A percentile compares a stretch with the other conserved stretches of the same genome.
Evolutionary conservation across 495 filamentous ascomycete species (phyloP).

Genomic region (Xylaria acuta): DNA sequence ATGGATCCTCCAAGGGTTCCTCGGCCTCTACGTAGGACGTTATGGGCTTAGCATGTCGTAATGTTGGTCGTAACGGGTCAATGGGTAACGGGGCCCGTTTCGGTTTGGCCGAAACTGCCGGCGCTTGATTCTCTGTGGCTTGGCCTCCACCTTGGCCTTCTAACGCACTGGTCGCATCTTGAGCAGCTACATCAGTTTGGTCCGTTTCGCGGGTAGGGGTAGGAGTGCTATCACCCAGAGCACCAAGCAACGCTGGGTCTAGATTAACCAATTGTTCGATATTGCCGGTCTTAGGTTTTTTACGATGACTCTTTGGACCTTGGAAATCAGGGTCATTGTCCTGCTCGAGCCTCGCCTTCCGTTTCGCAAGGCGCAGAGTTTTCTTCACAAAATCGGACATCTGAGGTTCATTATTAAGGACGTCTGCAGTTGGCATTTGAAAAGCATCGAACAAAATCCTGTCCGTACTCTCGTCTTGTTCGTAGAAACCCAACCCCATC

Average conservation of each 20-base stretch:
- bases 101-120: constrained; percentile 9
- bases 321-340: constrained; percentile 57
- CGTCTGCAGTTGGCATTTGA: constrained; percentile 50
- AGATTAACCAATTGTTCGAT: constrained; percentile 43
- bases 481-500: constrained; percentile 62
- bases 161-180: constrained; percentile 11
- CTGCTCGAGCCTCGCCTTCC: constrained; percentile 51
- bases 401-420: constrained; percentile 49
- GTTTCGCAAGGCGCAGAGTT: constrained; percentile 52
- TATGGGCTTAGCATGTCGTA: constrained; percentile 54
- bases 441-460: constrained; percentile 58
- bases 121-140: constrained; percentile 1
- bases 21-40: constrained; percentile 48
- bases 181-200: constrained; percentile 3
- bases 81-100: constrained; percentile 29
- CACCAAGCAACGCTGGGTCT: constrained; percentile 41
- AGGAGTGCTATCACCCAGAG: constrained; percentile 30
- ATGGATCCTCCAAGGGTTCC: constrained; percentile 44
- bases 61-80: constrained; percentile 43
- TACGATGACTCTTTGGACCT: constrained; percentile 44
- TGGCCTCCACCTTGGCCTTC: constrained; percentile 26
- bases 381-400: constrained; percentile 56
- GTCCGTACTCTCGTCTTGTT: constrained; percentile 59
- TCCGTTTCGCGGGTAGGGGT: constrained; percentile 27
- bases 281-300: constrained; percentile 45